Evolutionary conservation across 1,139 yeast genomes (phyloP).

Genomic region (Zygosaccharomyces sapae): DNA sequence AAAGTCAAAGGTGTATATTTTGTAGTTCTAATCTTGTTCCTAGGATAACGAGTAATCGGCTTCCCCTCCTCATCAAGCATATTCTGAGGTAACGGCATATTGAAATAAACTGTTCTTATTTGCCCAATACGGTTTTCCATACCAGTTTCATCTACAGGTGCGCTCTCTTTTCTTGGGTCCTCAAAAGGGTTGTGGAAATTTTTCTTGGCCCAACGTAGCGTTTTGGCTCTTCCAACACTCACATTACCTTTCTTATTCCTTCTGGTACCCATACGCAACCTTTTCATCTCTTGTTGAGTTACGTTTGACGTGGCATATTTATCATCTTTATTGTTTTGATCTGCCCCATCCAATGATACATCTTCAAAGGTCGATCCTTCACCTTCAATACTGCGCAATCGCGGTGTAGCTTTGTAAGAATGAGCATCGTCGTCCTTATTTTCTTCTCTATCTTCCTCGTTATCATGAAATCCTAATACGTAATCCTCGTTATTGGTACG

Average conservation of each 20-base stretch:
- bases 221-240: slow-evolving; percentile 40
- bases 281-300: slow-evolving; percentile 45
- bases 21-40: slow-evolving; percentile 93
- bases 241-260: slow-evolving; percentile 74
- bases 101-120: slow-evolving; percentile 58
- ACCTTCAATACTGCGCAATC: slow-evolving; percentile 11
- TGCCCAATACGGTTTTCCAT: slow-evolving; percentile 32
- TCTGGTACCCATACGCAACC: slow-evolving; percentile 89
- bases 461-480: slow-evolving; percentile 14
- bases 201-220: slow-evolving; percentile 40
- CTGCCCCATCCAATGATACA: slow-evolving; percentile 23
- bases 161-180: slow-evolving; percentile 23
- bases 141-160: slow-evolving; percentile 28
- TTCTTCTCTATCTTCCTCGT: slow-evolving; percentile 8
- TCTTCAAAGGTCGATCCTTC: slow-evolving; percentile 26
- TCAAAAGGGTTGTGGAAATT: slow-evolving; percentile 35
- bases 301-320: slow-evolving; percentile 1
- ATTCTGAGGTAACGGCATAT: slow-evolving; percentile 62
- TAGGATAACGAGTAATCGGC: slow-evolving; percentile 57
- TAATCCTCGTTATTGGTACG: slow-evolving; percentile 14
- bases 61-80: slow-evolving; percentile 58
- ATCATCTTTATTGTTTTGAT: slow-evolving; percentile 29
- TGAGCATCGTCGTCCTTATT: slow-evolving; percentile 23
- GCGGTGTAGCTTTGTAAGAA: slow-evolving; percentile 32
- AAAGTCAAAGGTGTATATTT: slow-evolving; percentile 89